A percentile compares a stretch with the other conserved stretches of the same genome.
phyloP scores from a whole-genome alignment of 1,284 basidiomycete genomes.

The Leccinum proliferum region DNA sequence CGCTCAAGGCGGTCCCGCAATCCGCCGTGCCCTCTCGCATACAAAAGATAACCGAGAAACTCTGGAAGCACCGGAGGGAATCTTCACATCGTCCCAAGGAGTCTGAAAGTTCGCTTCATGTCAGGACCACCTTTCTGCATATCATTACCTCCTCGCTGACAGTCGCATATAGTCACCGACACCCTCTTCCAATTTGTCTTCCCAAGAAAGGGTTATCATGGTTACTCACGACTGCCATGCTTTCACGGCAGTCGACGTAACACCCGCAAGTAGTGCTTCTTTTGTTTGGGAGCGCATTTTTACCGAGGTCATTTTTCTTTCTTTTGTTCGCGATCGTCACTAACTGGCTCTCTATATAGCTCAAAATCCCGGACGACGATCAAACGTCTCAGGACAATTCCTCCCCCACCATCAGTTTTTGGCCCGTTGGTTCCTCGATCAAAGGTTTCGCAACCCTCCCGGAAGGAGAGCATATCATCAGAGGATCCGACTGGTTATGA shows the following conservation, averaged over 20 bases:
- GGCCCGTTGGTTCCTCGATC: conserved; percentile 43
- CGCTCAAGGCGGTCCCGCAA: conserved; percentile 81
- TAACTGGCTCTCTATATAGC: conserved; percentile 36
- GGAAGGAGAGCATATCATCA: conserved; percentile 66
- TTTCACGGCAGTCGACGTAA: conserved; percentile 76
- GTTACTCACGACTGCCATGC: conserved; percentile 83
- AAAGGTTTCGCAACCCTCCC: conserved; percentile 48
- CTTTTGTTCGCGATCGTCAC: conserved; percentile 4
- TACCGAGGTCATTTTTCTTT: conserved; percentile 56
- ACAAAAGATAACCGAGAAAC: conserved; percentile 24
- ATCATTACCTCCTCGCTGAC: conserved; percentile 7
- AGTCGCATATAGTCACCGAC: conserved; percentile 23
- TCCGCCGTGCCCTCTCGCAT: conserved; percentile 51
- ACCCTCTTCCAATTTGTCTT: conserved; percentile 20
- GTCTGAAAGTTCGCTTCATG: conserved; percentile 26
- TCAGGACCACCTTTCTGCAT: conserved; percentile 8
- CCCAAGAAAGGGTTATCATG: conserved; percentile 51
- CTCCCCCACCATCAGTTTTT: conserved; percentile 42
- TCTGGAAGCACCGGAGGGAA: conserved; percentile 23
- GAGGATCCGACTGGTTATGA: conserved; percentile 66
- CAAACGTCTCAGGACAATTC: conserved; percentile 46
- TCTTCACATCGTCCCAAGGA: conserved; percentile 28
- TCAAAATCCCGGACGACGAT: conserved; percentile 83
- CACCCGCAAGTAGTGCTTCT: conserved; percentile 59
- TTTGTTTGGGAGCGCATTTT: conserved; percentile 84